phyloP scores from a whole-genome alignment of 306 rosid genomes.

The Parietaria judaica region DNA sequence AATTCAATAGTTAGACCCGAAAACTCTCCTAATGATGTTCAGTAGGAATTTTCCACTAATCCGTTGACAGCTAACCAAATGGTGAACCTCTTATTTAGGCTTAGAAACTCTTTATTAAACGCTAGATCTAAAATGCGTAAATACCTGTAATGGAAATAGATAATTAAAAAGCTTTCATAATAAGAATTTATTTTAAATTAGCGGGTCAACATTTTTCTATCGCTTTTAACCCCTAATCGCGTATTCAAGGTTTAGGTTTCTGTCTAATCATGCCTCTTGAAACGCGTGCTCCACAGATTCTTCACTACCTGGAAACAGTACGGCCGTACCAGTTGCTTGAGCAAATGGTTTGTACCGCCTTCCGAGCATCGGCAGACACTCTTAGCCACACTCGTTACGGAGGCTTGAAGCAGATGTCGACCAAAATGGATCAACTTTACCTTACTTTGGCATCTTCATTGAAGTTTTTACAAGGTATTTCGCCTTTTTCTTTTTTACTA shows the following conservation, averaged over 20 bases:
- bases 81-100: no score
- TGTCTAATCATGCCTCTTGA: constrained; percentile 11
- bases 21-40: no score
- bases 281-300: constrained; percentile 43
- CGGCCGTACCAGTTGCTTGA: constrained; percentile 78
- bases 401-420: constrained; percentile 61
- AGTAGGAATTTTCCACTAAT: no score
- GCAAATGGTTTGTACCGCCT: constrained; percentile 87
- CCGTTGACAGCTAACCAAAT: no score
- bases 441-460: constrained; percentile 53
- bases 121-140: no score
- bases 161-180: no score
- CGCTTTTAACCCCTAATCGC: not conserved
- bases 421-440: constrained; percentile 75
- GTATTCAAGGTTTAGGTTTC: constrained; percentile 5
- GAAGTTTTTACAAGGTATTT: constrained; percentile 66
- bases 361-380: constrained; percentile 74
- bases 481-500: constrained; percentile 3
- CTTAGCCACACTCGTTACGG: constrained; percentile 69
- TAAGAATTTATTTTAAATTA: no score
- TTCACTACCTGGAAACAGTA: constrained; percentile 88
- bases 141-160: no score
- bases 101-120: no score
- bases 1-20: no score
- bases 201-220: constrained; percentile 5